phyloP scores from a whole-genome alignment of 805 yeast species.

The Spathaspora passalidarum region DNA sequence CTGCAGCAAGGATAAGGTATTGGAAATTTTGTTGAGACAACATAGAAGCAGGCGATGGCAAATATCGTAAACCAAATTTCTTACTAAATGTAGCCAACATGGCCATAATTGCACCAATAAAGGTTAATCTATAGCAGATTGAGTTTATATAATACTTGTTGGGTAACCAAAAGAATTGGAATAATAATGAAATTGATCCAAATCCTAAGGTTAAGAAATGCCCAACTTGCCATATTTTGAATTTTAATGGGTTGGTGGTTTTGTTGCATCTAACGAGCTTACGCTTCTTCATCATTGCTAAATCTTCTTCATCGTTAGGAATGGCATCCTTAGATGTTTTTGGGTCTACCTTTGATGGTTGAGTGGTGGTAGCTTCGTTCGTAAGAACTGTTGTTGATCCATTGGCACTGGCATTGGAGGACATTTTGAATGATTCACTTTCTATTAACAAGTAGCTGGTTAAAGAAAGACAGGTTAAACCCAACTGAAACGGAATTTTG shows the following conservation, averaged over 20 bases:
- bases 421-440: neutral
- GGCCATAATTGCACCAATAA: conserved; percentile 55
- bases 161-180: conserved; percentile 40
- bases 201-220: conserved; percentile 45
- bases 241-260: conserved; percentile 38
- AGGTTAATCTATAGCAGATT: conserved; percentile 52
- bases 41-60: conserved; percentile 62
- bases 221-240: conserved; percentile 55
- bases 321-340: neutral
- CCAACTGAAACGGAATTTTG: neutral
- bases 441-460: too few species aligned
- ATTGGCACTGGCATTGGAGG: neutral
- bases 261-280: conserved; percentile 28
- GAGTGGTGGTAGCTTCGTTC: neutral
- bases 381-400: neutral
- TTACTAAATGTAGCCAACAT: conserved; percentile 53
- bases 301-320: conserved; percentile 10
- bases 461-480: too few species aligned
- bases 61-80: conserved; percentile 53
- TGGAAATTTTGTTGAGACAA: conserved; percentile 78
- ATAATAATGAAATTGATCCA: conserved; percentile 37
- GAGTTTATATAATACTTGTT: conserved; percentile 43
- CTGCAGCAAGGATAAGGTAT: conserved; percentile 48
- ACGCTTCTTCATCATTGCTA: conserved; percentile 15
- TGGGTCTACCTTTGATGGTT: neutral